phyloP scores from a whole-genome alignment of 768 basidiomycete species.

The Tulasnella calospora region DNA sequence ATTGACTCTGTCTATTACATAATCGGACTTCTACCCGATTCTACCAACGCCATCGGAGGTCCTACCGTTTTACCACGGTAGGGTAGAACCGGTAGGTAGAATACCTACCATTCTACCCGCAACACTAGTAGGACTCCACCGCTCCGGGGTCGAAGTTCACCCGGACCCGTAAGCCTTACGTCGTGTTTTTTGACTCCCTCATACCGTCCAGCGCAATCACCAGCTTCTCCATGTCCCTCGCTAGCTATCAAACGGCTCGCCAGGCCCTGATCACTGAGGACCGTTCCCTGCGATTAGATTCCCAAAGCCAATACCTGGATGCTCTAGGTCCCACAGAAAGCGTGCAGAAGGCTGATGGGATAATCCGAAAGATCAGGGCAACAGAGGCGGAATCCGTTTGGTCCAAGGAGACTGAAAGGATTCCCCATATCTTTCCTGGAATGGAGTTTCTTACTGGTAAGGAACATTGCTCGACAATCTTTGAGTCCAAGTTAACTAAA shows the following conservation, averaged over 20 bases:
- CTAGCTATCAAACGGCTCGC: slow-evolving; percentile 27
- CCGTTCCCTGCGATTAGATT: slow-evolving; percentile 50
- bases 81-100: background rate
- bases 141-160: too few species aligned
- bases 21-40: background rate
- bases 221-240: background rate
- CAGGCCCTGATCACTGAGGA: slow-evolving; percentile 40
- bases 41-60: background rate
- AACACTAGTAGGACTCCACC: background rate
- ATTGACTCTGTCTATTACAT: background rate
- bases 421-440: slow-evolving; percentile 65
- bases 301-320: slow-evolving; percentile 31
- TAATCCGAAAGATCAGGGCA: slow-evolving; percentile 52
- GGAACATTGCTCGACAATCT: background rate
- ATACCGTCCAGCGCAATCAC: background rate
- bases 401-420: slow-evolving; percentile 48
- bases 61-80: background rate
- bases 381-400: slow-evolving; percentile 56
- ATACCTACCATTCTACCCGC: background rate
- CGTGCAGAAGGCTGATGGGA: slow-evolving; percentile 48
- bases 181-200: background rate
- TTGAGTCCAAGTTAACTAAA: background rate
- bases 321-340: slow-evolving; percentile 37
- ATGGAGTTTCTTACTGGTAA: slow-evolving; percentile 73
- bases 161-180: too few species aligned